A percentile compares a stretch with the other conserved stretches of the same genome.
These are phyloP conservation scores for Fusarium chlamydosporum DNA, from an alignment of 2,329 filamentous ascomycete species.

Conservation along the genomic window DNA sequence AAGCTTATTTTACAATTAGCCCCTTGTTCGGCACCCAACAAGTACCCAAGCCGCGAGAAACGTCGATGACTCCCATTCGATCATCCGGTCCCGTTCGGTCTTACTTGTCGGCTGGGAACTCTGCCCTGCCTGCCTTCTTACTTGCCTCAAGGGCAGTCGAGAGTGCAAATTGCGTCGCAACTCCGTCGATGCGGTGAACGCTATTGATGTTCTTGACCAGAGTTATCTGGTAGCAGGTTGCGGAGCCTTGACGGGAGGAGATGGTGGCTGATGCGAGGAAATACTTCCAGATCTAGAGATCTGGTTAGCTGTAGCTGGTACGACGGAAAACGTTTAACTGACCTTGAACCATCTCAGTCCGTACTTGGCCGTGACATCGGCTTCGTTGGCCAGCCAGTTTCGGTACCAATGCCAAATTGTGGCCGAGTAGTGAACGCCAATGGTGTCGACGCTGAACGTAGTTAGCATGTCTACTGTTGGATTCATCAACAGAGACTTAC, in stretches of 20 bases:
- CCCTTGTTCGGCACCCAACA: background rate
- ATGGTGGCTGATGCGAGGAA: conserved; percentile 16
- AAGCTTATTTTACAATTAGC: too few species aligned
- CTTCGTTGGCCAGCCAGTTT: conserved; percentile 13
- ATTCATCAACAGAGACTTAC: conserved; percentile 29
- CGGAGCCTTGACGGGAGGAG: conserved; percentile 13
- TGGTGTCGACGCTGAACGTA: conserved; percentile 10
- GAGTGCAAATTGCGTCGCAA: conserved; percentile 9
- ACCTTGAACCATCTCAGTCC: conserved; percentile 14
- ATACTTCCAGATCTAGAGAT: conserved; percentile 9
- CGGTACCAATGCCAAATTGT: conserved; percentile 16
- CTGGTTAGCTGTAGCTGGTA: background rate
- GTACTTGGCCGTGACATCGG: conserved; percentile 7
- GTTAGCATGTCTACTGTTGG: conserved; percentile 1
- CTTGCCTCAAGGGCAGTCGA: conserved; percentile 12
- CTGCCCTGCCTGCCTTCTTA: conserved; percentile 7
- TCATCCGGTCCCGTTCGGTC: background rate
- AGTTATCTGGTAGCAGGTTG: conserved; percentile 15
- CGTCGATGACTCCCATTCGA: background rate
- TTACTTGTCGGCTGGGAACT: background rate
- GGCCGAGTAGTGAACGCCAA: conserved; percentile 13
- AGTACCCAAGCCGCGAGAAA: background rate
- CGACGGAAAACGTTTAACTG: background rate
- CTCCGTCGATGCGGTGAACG: conserved; percentile 11
- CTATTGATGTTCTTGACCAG: conserved; percentile 13